These are phyloP conservation scores for Tetrapyrgos nigripes DNA, from an alignment of 1,284 basidiomycete genomes.

Conservation along the genomic window DNA sequence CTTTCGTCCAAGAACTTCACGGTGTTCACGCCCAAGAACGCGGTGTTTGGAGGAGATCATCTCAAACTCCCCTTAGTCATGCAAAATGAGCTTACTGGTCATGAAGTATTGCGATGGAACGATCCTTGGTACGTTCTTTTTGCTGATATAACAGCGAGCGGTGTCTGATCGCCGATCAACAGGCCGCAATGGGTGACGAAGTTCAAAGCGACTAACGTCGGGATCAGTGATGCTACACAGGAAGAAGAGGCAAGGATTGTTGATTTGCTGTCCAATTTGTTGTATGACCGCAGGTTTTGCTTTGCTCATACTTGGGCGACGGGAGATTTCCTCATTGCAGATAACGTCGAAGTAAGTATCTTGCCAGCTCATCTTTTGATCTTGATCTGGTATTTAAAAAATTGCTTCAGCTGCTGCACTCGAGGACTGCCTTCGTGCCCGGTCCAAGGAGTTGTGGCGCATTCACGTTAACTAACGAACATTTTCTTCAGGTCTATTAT, in stretches of 20 bases:
- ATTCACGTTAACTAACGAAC: not conserved
- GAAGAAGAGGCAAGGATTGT: not conserved
- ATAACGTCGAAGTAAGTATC: not conserved
- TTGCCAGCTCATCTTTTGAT: not conserved
- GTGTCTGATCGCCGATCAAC: not conserved
- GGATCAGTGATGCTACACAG: not conserved
- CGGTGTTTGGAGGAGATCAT: not conserved
- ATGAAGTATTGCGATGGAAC: constrained; percentile 1
- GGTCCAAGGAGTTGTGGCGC: not conserved
- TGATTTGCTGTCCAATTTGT: not conserved
- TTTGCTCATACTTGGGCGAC: not conserved
- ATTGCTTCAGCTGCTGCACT: not conserved
- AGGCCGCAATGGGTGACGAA: constrained; percentile 1
- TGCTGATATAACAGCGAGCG: not conserved
- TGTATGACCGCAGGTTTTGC: constrained; percentile 1
- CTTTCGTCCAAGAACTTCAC: not conserved
- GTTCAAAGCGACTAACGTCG: not conserved
- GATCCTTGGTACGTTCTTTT: not conserved
- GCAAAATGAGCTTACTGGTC: not conserved
- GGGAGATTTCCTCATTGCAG: not conserved
- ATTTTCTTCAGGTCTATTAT: too few species aligned
- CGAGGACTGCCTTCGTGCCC: not conserved
- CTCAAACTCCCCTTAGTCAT: not conserved
- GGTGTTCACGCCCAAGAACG: not conserved
- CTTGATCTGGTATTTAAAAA: not conserved